Conservation (phyloP, 306 rosid species). For the Acacia crassicarpa region DNA sequence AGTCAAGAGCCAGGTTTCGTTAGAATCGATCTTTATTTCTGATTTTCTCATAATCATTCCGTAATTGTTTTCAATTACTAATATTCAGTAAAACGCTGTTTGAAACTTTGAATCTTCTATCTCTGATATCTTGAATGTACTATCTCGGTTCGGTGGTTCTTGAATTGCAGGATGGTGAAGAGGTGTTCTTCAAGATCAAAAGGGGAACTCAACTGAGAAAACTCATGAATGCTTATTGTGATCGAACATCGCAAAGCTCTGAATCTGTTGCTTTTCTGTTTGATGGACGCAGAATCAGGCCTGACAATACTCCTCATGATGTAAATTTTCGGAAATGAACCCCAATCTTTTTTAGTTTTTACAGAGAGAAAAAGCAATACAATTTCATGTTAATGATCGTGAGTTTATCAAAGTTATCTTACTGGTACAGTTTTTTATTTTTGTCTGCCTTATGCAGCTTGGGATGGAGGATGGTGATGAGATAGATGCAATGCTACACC, state of each 20-base stretch:
- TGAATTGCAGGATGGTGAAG: constrained; percentile 53
- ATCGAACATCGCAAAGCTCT: constrained; percentile 50
- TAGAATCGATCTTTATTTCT: background rate
- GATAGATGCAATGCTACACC: constrained; percentile 41
- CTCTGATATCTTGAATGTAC: too few species aligned
- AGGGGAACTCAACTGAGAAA: constrained; percentile 56
- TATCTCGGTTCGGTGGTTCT: too few species aligned
- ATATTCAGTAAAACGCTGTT: background rate
- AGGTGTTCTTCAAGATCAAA: constrained; percentile 59
- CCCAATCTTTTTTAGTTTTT: background rate
- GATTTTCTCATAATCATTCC: background rate
- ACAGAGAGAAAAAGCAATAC: background rate
- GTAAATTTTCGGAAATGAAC: constrained; percentile 27
- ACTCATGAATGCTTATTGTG: constrained; percentile 70
- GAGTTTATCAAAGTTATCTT: too few species aligned
- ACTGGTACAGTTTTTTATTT: too few species aligned
- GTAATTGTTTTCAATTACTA: background rate
- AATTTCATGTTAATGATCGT: background rate
- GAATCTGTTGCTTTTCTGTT: constrained; percentile 74
- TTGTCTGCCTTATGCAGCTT: constrained; percentile 9
- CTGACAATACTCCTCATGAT: constrained; percentile 71
- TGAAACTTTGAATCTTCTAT: background rate
- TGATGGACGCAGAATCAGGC: constrained; percentile 64
- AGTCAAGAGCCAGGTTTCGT: constrained; percentile 70
- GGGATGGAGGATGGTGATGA: constrained; percentile 43